phyloP scores from a whole-genome alignment of 805 yeast genomes.

The Barnettozyma californica region DNA sequence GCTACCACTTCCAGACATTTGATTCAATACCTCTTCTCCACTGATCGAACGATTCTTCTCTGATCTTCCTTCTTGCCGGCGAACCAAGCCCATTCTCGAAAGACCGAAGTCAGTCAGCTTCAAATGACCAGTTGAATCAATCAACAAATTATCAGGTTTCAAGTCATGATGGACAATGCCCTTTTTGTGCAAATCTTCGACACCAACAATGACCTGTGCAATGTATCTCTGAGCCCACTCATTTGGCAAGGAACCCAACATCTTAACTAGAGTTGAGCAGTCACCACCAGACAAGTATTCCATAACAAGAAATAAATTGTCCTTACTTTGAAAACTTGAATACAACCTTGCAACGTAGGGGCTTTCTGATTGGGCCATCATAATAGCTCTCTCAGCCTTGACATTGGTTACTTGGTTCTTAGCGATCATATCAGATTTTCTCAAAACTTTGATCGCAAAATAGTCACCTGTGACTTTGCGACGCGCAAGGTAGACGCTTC shows the following conservation, averaged over 20 bases:
- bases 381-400: constrained; percentile 91
- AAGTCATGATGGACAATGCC: constrained; percentile 94
- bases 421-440: constrained; percentile 93
- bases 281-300: constrained; percentile 97
- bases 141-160: constrained; percentile 89
- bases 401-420: constrained; percentile 95
- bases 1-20: constrained; percentile 6
- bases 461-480: constrained; percentile 87
- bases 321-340: constrained; percentile 83
- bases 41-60: constrained; percentile 9
- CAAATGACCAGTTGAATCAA: constrained; percentile 82
- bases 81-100: constrained; percentile 81
- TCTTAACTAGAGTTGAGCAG: constrained; percentile 77
- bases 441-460: constrained; percentile 88
- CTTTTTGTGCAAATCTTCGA: constrained; percentile 78
- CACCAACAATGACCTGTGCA: constrained; percentile 88
- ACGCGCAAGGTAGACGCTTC: constrained; percentile 84
- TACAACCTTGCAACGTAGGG: constrained; percentile 89
- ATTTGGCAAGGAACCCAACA: constrained; percentile 78
- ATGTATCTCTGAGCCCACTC: constrained; percentile 83
- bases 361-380: constrained; percentile 93
- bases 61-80: constrained; percentile 55
- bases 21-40: constrained; percentile 21
- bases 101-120: constrained; percentile 95
- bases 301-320: constrained; percentile 88